These are phyloP conservation scores for Dillenia suffruticosa DNA, from an alignment of 164 flowering plant species.

Conservation along the genomic window DNA sequence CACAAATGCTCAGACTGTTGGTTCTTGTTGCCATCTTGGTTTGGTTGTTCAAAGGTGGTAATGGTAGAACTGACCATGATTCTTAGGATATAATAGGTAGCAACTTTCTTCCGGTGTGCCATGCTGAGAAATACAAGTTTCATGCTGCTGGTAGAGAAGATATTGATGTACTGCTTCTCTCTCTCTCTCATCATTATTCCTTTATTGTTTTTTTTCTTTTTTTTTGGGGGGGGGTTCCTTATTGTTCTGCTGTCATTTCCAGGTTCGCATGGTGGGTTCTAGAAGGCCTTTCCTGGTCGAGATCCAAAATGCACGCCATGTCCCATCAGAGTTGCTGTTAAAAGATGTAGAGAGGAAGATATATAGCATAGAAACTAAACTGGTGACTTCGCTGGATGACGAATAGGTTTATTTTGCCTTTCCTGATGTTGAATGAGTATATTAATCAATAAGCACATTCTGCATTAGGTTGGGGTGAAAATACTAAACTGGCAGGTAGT, in stretches of 20 bases:
- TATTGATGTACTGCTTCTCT: slow-evolving; percentile 67
- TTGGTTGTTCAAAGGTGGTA: slow-evolving; percentile 4
- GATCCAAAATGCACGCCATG: slow-evolving; percentile 75
- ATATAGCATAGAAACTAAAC: slow-evolving; percentile 45
- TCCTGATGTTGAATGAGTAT: background rate
- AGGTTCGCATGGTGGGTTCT: slow-evolving; percentile 99
- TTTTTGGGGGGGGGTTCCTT: background rate
- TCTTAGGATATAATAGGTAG: slow-evolving; percentile 80
- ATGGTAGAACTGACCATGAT: slow-evolving; percentile 7
- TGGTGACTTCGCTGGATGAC: slow-evolving; percentile 45
- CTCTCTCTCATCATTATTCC: background rate
- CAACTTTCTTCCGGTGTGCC: slow-evolving; percentile 58
- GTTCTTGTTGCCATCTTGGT: background rate
- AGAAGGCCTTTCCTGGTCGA: slow-evolving; percentile 93
- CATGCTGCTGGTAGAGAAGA: slow-evolving; percentile 99
- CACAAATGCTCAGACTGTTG: background rate
- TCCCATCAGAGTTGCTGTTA: slow-evolving; percentile 44
- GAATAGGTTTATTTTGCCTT: slow-evolving; percentile 2
- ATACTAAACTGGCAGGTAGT: slow-evolving; percentile 63
- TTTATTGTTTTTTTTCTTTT: too few relatives aligned
- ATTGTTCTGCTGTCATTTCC: slow-evolving; percentile 11
- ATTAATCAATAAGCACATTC: background rate
- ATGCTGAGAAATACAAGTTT: slow-evolving; percentile 80
- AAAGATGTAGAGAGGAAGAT: slow-evolving; percentile 56
- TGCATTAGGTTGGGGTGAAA: slow-evolving; percentile 60